Conservation (phyloP, 805 yeast genomes). For the Lipomyces lipofer region DNA sequence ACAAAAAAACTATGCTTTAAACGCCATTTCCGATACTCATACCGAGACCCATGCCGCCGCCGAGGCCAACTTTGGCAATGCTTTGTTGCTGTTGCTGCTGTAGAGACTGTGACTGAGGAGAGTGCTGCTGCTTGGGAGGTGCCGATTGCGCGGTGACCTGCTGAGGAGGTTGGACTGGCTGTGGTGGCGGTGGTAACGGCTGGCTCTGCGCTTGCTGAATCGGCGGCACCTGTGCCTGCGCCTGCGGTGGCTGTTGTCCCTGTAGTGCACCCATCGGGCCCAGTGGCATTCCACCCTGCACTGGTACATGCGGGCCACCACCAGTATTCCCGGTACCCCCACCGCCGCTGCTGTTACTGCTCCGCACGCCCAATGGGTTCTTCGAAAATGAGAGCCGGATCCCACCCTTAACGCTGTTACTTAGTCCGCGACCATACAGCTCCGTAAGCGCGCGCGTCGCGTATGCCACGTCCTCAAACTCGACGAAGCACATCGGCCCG, state of each 20-base stretch:
- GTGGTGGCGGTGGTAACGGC: not conserved
- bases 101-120: not conserved
- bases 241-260: conserved; percentile 9
- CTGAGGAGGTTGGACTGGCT: not conserved
- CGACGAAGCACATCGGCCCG: conserved; percentile 99
- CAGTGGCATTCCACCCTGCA: conserved; percentile 1
- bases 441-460: conserved; percentile 95
- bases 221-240: not conserved
- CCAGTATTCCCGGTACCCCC: conserved; percentile 36
- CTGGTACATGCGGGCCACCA: conserved; percentile 25
- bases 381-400: conserved; percentile 91
- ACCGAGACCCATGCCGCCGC: conserved; percentile 14
- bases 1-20: too few species aligned
- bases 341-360: conserved; percentile 47
- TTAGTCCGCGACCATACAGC: conserved; percentile 86
- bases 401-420: conserved; percentile 89
- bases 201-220: not conserved
- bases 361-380: conserved; percentile 95
- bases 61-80: conserved; percentile 3
- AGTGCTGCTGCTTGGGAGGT: not conserved
- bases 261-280: conserved; percentile 1
- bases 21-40: conserved; percentile 15
- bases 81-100: conserved; percentile 7
- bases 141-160: not conserved
- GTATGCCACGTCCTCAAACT: conserved; percentile 91